phyloP scores from a whole-genome alignment of 2,329 filamentous ascomycete genomes.

The Cordyceps cicadae region DNA sequence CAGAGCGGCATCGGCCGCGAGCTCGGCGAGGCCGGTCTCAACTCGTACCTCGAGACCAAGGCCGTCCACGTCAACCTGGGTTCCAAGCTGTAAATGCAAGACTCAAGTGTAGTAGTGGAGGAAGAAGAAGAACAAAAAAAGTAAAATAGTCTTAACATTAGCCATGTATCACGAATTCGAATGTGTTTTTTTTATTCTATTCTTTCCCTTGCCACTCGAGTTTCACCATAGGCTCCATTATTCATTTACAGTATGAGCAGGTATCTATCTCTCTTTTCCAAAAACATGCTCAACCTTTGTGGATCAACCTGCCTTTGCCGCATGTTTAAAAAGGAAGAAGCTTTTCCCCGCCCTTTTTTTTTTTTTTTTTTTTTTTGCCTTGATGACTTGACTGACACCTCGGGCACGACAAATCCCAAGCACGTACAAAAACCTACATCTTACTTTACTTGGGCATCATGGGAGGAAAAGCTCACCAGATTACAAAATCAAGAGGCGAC shows the following conservation, averaged over 20 bases:
- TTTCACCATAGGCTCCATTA: no score
- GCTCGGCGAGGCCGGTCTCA: conserved; percentile 36
- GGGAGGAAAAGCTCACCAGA: no score
- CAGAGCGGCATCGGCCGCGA: conserved; percentile 41
- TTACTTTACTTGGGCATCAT: no score
- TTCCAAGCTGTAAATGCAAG: conserved; percentile 23
- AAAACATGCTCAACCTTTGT: conserved; percentile 1
- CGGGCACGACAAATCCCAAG: no score
- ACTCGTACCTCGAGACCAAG: conserved; percentile 37
- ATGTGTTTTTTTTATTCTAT: not conserved
- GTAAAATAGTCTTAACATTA: not conserved
- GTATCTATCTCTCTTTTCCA: no score
- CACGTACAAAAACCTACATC: no score
- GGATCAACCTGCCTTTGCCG: not conserved
- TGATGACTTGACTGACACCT: no score
- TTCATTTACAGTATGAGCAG: not conserved
- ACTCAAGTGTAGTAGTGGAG: conserved; percentile 17
- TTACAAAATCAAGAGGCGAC: no score
- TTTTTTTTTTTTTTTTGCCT: no score
- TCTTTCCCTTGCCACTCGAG: not conserved
- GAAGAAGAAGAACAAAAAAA: not conserved
- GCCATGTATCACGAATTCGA: not conserved
- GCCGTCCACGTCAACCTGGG: conserved; percentile 37
- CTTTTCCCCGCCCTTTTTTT: no score
- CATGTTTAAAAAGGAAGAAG: not conserved